These are phyloP conservation scores for Ustilago hordei DNA, from an alignment of 1,284 basidiomycete species.

Conservation along the genomic window DNA sequence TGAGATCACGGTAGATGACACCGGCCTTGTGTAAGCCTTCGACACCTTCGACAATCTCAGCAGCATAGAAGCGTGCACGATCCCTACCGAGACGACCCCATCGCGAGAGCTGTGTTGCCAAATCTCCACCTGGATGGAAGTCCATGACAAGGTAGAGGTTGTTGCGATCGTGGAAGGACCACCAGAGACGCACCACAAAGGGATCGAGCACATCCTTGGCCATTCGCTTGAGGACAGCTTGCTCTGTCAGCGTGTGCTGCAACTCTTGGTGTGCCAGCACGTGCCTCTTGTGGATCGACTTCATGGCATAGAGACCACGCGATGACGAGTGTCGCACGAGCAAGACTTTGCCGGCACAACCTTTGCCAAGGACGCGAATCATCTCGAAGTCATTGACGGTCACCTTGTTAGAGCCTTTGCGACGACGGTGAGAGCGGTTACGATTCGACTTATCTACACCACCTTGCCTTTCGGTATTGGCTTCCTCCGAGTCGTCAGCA, in stretches of 20 bases:
- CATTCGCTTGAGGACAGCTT: constrained; percentile 78
- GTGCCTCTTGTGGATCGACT: constrained; percentile 68
- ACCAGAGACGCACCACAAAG: constrained; percentile 69
- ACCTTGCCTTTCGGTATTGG: constrained; percentile 13
- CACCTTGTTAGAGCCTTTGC: constrained; percentile 57
- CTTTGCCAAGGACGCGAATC: constrained; percentile 69
- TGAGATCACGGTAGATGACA: constrained; percentile 98
- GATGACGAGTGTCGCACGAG: constrained; percentile 63
- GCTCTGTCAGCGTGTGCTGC: constrained; percentile 68
- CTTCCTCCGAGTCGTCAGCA: constrained; percentile 25
- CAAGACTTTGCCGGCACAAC: constrained; percentile 68
- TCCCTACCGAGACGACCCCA: constrained; percentile 92
- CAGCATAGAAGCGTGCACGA: constrained; percentile 95
- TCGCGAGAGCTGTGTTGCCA: constrained; percentile 82
- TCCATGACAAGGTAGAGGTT: constrained; percentile 70
- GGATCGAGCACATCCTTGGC: constrained; percentile 69
- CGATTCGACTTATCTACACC: constrained; percentile 9
- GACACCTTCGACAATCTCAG: constrained; percentile 95
- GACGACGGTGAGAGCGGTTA: constrained; percentile 24
- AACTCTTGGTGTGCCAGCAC: constrained; percentile 69
- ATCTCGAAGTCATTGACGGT: constrained; percentile 76
- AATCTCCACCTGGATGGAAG: constrained; percentile 99
- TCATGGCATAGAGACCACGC: constrained; percentile 66
- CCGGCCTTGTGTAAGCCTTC: constrained; percentile 99
- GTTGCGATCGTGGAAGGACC: constrained; percentile 68